These are phyloP conservation scores for Phialophora tarda DNA, from an alignment of 2,329 filamentous ascomycete species.

Conservation along the genomic window DNA sequence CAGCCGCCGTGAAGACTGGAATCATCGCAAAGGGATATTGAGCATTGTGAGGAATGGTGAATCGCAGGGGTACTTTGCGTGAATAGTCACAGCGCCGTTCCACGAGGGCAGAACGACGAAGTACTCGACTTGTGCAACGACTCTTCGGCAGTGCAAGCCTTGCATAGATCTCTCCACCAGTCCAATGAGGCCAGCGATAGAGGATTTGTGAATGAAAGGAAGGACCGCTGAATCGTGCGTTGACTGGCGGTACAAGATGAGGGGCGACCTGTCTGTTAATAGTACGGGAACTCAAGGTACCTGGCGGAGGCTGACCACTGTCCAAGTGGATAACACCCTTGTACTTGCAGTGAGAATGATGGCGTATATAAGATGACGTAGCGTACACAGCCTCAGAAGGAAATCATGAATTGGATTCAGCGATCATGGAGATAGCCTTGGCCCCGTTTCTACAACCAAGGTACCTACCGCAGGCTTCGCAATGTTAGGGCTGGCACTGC, in stretches of 20 bases:
- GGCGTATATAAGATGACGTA: constrained; percentile 18
- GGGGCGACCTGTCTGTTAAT: background rate
- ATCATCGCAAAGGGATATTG: background rate
- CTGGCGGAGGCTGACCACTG: constrained; percentile 12
- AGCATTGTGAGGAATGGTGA: background rate
- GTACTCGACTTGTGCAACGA: background rate
- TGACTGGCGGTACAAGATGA: background rate
- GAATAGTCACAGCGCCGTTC: background rate
- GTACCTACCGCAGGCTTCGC: background rate
- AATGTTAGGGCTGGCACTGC: background rate
- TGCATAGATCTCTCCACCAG: background rate
- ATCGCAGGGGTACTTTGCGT: background rate
- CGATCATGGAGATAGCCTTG: background rate
- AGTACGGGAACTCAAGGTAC: background rate
- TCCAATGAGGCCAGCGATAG: background rate
- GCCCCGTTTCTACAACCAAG: background rate
- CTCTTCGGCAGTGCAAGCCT: background rate
- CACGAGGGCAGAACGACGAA: background rate
- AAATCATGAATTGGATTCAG: background rate
- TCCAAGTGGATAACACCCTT: background rate
- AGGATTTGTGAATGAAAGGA: background rate
- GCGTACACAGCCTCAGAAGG: constrained; percentile 7
- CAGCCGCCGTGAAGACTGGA: background rate
- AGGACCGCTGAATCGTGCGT: background rate
- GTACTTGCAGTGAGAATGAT: constrained; percentile 1